Percentiles rank a stretch among this genome's conserved stretches.
Conservation (phyloP, 164 flowering plant genomes). For the Litsea cubeba region DNA sequence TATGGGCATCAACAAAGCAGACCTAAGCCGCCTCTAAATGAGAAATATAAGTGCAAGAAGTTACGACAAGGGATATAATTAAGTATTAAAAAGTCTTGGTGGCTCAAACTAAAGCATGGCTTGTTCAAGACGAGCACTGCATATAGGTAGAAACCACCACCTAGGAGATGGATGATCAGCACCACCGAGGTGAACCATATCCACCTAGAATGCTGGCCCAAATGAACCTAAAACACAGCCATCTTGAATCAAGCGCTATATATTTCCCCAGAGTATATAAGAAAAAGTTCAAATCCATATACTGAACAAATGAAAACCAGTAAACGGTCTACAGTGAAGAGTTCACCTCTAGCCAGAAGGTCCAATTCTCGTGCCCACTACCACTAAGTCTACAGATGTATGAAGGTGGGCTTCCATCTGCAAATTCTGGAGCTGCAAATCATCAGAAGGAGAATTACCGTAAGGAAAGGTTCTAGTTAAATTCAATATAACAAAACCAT, state of each 20-base stretch:
- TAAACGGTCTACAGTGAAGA: neutral
- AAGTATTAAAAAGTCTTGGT: too few relatives aligned
- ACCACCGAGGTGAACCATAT: too few relatives aligned
- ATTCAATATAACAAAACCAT: neutral
- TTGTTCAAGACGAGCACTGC: too few relatives aligned
- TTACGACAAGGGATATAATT: too few relatives aligned
- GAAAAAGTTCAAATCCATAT: neutral
- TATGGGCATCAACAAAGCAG: too few relatives aligned
- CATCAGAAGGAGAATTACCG: conserved; percentile 5
- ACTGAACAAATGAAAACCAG: neutral
- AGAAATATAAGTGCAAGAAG: too few relatives aligned
- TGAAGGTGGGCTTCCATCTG: conserved; percentile 75
- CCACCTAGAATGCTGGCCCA: neutral
- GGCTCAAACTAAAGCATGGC: too few relatives aligned
- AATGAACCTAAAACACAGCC: neutral
- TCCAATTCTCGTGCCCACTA: conserved; percentile 62
- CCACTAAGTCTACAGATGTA: conserved; percentile 88
- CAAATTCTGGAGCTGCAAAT: conserved; percentile 60
- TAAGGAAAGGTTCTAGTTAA: neutral
- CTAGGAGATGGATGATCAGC: too few relatives aligned
- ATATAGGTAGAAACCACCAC: too few relatives aligned
- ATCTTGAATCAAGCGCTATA: neutral
- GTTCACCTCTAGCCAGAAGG: conserved; percentile 93
- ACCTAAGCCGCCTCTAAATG: too few relatives aligned
- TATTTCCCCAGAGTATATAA: too few relatives aligned